A percentile compares a stretch with the other conserved stretches of the same genome.
Evolutionary conservation across 2,329 filamentous ascomycete species (phyloP).

Genomic region (Aspergillus alliaceus): DNA sequence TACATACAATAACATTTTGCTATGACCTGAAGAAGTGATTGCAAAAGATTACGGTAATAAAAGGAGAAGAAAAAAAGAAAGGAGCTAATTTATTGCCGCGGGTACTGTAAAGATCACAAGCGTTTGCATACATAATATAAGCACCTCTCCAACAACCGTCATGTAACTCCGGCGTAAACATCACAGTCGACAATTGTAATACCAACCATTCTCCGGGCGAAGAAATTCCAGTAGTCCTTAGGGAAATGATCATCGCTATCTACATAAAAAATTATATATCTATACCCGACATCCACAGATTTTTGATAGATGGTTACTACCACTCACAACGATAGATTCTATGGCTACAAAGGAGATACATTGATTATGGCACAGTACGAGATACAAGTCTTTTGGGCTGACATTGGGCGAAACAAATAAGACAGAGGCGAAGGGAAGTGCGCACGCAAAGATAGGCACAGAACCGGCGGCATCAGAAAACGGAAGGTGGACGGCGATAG

Average conservation of each 20-base stretch:
- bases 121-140: neutral
- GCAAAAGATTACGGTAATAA: no score
- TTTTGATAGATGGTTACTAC: neutral
- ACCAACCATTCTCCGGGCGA: neutral
- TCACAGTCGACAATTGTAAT: neutral
- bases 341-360: constrained; percentile 45
- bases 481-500: constrained; percentile 8
- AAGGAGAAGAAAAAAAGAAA: no score
- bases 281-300: neutral
- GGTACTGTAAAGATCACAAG: neutral
- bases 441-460: constrained; percentile 14
- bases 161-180: neutral
- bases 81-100: no score
- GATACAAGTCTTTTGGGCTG: constrained; percentile 38
- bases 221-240: neutral
- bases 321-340: constrained; percentile 23
- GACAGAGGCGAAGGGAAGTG: constrained; percentile 24
- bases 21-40: no score
- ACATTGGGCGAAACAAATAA: constrained; percentile 29
- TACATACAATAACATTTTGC: no score
- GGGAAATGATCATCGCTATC: neutral
- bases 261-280: no score
- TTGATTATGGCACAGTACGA: constrained; percentile 47
- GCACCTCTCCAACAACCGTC: neutral
- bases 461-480: constrained; percentile 17